phyloP scores from a whole-genome alignment of 2,329 filamentous ascomycete species.

The Chaetomium globosum region DNA sequence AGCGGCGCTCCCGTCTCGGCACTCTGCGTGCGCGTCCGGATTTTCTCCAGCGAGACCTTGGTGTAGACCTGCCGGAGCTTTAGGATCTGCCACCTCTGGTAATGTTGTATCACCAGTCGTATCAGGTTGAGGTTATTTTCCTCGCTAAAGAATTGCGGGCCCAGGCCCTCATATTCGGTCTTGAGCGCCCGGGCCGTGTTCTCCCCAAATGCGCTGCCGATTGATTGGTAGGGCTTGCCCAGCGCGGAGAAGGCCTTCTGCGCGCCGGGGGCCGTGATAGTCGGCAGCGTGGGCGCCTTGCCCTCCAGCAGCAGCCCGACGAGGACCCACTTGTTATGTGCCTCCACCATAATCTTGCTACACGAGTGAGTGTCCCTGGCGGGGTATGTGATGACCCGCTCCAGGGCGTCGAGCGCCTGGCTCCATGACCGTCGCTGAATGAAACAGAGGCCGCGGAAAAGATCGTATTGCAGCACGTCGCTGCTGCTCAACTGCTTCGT shows the following conservation, averaged over 20 bases:
- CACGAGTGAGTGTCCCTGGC: conserved; percentile 58
- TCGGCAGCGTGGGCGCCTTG: conserved; percentile 57
- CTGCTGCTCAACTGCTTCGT: conserved; percentile 55
- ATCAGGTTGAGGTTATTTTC: conserved; percentile 77
- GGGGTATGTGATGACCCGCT: conserved; percentile 69
- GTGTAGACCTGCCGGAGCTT: conserved; percentile 72
- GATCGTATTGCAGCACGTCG: conserved; percentile 67
- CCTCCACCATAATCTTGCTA: conserved; percentile 81
- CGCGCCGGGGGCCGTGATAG: conserved; percentile 55
- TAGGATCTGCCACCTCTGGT: conserved; percentile 74
- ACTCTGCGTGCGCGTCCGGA: conserved; percentile 55
- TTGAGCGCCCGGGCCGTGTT: conserved; percentile 52
- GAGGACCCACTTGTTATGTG: conserved; percentile 89
- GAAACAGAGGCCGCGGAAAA: conserved; percentile 66
- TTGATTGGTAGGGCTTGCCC: conserved; percentile 68
- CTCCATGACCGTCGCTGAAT: conserved; percentile 64
- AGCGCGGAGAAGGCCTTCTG: conserved; percentile 60
- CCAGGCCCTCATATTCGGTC: conserved; percentile 61
- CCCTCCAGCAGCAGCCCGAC: conserved; percentile 73
- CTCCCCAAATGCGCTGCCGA: conserved; percentile 70
- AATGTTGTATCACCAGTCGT: conserved; percentile 67
- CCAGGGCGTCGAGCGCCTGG: conserved; percentile 63
- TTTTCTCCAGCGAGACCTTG: conserved; percentile 58
- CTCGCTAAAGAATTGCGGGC: conserved; percentile 61
- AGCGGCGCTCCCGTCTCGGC: conserved; percentile 55